phyloP scores from a whole-genome alignment of 805 yeast species.

The Maudiozyma pseudohumilis region DNA sequence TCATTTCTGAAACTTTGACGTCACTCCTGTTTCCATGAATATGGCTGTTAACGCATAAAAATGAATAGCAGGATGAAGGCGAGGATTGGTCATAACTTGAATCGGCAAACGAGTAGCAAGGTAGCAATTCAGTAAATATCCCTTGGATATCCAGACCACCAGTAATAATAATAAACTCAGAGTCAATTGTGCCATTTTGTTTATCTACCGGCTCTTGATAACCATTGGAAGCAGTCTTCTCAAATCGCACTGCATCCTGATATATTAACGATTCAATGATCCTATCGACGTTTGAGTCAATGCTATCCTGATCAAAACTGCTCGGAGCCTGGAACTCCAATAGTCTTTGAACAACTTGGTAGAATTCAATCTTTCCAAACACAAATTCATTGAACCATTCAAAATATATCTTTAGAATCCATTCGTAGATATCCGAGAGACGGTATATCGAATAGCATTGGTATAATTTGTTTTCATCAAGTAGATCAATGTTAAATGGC shows the following conservation, averaged over 20 bases:
- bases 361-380: conserved; percentile 43
- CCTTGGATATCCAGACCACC: conserved; percentile 30
- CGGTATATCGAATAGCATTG: conserved; percentile 39
- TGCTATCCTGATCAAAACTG: conserved; percentile 40
- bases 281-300: conserved; percentile 39
- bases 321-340: conserved; percentile 42
- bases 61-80: conserved; percentile 39
- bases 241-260: conserved; percentile 36
- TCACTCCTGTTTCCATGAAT: conserved; percentile 14
- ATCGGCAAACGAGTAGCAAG: conserved; percentile 27
- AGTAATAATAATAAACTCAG: conserved; percentile 28
- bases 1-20: conserved; percentile 28
- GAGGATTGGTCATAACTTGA: conserved; percentile 35
- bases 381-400: conserved; percentile 45
- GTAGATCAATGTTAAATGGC: conserved; percentile 44
- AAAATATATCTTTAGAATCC: conserved; percentile 41
- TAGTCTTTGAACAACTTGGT: conserved; percentile 41
- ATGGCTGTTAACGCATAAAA: conserved; percentile 15
- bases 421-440: conserved; percentile 39
- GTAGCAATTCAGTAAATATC: conserved; percentile 28
- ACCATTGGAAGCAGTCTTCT: conserved; percentile 14
- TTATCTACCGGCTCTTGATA: conserved; percentile 8
- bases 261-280: conserved; percentile 35
- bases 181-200: conserved; percentile 14
- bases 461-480: conserved; percentile 40